Base-by-base conservation (phyloP, 768 basidiomycete species). In the Tricholoma saponaceum region DNA sequence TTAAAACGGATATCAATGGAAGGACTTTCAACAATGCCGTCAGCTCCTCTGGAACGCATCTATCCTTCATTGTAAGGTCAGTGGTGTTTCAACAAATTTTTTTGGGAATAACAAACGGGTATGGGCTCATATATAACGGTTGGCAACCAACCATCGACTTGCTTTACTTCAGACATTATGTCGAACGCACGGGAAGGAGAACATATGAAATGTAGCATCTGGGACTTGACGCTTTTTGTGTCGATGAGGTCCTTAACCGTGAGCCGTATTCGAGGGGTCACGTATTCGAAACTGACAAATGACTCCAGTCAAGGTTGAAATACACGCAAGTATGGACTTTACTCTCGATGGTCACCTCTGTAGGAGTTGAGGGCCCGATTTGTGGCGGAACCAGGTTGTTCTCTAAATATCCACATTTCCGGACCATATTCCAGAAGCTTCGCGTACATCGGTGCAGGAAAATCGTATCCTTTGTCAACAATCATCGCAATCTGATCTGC, bases 41-140 rank as follows among this genome's bases (percentile, higher is more conserved):
- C 8, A 95, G 72, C 66, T 94, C 89, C 60, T 82, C 85, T 32
- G 93, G 92, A 26, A 88, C 69, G 66, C 94, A 96, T 59, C 86
- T 81, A 66, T 88, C 81, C 87, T 93, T 70, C 25, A 62, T 18
- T 25, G 23, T 7, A 43, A 41, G 13, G 23, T 44, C 37, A 52
- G 58, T 26, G 39, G 14, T 2, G 18, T 26, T 18, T 9, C 50
- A 18, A 32, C 25, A 7, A 2, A 18, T n/a, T n/a, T 9, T 50
- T 37, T 32, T n/a, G 20, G 20, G 54, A 57, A 22, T 16, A 5
- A 77, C 84, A 56, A 51, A 92, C 92, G 57, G 92, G 92, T 60
- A 94, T 89, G 1, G 94, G 94, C 71, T 95, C 93, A 62, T 87
- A 96, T 43, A 95, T 83, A 1, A 83, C 79, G 46, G 74, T 73